phyloP scores from a whole-genome alignment of 2,329 filamentous ascomycete genomes.

The Didymellaceae sp. region DNA sequence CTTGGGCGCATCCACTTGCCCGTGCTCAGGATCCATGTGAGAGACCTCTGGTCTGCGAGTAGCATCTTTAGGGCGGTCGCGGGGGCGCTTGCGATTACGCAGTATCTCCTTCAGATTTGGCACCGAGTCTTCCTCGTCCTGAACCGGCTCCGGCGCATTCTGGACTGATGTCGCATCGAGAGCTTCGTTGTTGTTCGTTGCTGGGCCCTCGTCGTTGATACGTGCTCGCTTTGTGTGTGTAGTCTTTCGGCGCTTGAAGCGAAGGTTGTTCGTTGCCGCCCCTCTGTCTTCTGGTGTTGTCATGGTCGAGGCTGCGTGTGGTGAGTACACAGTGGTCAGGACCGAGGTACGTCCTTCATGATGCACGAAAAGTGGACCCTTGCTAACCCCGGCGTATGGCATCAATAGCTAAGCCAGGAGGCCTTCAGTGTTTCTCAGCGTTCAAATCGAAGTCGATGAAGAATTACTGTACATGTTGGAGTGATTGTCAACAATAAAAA shows the following conservation, averaged over 20 bases:
- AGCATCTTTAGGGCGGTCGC: slow-evolving; percentile 31
- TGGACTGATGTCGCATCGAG: slow-evolving; percentile 13
- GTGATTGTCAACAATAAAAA: too few species aligned
- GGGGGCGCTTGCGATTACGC: slow-evolving; percentile 39
- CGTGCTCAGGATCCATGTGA: slow-evolving; percentile 21
- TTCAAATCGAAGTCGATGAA: too few species aligned
- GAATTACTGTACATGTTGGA: too few species aligned
- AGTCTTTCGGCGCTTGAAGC: slow-evolving; percentile 44
- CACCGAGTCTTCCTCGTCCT: slow-evolving; percentile 28
- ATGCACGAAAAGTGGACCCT: too few species aligned
- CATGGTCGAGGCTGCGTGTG: slow-evolving; percentile 19
- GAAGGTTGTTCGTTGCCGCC: slow-evolving; percentile 26
- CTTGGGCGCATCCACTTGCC: slow-evolving; percentile 26
- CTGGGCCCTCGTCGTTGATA: slow-evolving; percentile 15
- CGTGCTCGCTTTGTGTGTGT: slow-evolving; percentile 33
- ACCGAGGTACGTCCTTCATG: not conserved
- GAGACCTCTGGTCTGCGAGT: slow-evolving; percentile 27
- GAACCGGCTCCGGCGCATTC: slow-evolving; percentile 17
- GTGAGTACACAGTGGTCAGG: not conserved
- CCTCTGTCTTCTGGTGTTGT: slow-evolving; percentile 21
- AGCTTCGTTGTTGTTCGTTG: slow-evolving; percentile 1
- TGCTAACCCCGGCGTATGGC: too few species aligned
- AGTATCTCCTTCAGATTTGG: slow-evolving; percentile 40
- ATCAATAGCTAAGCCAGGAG: too few species aligned
- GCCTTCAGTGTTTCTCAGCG: too few species aligned